These are phyloP conservation scores for Coemansia sp. DNA, from an alignment of 192 early-diverging fungal species.

Conservation along the genomic window DNA sequence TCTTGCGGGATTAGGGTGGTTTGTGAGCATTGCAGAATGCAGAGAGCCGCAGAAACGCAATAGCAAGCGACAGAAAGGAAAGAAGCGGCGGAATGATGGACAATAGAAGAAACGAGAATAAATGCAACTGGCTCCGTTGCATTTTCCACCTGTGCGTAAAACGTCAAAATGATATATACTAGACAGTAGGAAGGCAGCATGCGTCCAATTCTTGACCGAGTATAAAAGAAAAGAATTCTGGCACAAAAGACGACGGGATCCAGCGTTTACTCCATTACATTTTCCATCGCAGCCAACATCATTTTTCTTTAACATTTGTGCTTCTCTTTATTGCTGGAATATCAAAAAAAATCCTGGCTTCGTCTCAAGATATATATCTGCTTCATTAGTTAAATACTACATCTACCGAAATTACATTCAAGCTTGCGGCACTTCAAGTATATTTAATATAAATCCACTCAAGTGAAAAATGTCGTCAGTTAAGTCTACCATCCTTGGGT, in stretches of 20 bases:
- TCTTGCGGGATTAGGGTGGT: conserved; percentile 10
- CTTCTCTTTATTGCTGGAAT: conserved; percentile 8
- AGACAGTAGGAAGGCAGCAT: background rate
- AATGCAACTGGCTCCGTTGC: background rate
- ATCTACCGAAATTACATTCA: background rate
- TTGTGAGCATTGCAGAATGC: conserved; percentile 25
- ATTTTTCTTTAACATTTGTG: background rate
- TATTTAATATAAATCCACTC: background rate
- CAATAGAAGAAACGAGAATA: background rate
- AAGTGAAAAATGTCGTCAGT: conserved; percentile 30
- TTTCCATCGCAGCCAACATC: background rate
- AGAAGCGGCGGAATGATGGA: background rate
- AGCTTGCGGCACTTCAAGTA: background rate
- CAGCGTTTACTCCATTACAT: background rate
- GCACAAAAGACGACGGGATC: background rate
- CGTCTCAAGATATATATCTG: background rate
- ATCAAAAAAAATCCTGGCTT: too few species aligned
- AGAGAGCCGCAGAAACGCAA: conserved; percentile 7
- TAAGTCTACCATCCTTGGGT: conserved; percentile 68
- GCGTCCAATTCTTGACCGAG: background rate
- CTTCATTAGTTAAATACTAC: background rate
- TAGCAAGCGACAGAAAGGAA: background rate
- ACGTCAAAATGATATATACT: conserved; percentile 1
- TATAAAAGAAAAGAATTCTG: conserved; percentile 7
- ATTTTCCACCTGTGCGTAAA: background rate